phyloP scores from a whole-genome alignment of 495 filamentous ascomycete species.

The Xylaria palmicola region DNA sequence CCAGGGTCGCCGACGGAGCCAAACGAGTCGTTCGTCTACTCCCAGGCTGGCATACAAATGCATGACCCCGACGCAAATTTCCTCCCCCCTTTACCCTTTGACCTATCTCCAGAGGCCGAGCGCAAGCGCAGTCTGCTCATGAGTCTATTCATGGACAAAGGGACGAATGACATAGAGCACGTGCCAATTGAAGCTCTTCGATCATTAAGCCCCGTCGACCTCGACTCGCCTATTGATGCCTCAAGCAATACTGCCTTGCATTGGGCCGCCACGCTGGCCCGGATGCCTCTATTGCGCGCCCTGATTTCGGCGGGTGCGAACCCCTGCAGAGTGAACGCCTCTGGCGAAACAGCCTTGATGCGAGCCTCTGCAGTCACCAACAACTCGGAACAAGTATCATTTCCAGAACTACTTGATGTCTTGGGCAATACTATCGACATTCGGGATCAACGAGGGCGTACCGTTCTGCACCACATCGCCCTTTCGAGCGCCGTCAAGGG shows the following conservation, averaged over 20 bases:
- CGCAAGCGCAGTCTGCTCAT: conserved; percentile 77
- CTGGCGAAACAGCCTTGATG: conserved; percentile 89
- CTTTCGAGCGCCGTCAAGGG: conserved; percentile 92
- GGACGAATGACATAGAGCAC: conserved; percentile 57
- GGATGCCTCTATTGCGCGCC: conserved; percentile 72
- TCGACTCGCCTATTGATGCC: conserved; percentile 86
- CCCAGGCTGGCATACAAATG: conserved; percentile 53
- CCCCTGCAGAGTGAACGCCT: conserved; percentile 80
- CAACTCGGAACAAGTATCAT: conserved; percentile 77
- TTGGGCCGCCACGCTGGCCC: conserved; percentile 96
- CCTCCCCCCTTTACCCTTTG: conserved; percentile 67
- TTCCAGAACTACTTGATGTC: conserved; percentile 81
- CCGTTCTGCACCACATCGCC: conserved; percentile 93
- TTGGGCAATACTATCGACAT: conserved; percentile 89
- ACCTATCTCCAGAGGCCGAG: conserved; percentile 63
- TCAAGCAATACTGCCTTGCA: conserved; percentile 87
- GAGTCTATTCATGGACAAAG: conserved; percentile 82
- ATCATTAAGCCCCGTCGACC: conserved; percentile 70
- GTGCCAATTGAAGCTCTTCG: conserved; percentile 44
- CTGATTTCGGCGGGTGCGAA: conserved; percentile 80
- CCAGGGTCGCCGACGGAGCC: conserved; percentile 76
- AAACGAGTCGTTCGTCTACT: conserved; percentile 79
- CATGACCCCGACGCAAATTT: conserved; percentile 55
- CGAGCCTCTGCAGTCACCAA: conserved; percentile 86
- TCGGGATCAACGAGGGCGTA: conserved; percentile 82